These are phyloP conservation scores for Juncus effusus DNA, from an alignment of 176 grass and related monocot species.

Conservation along the genomic window DNA sequence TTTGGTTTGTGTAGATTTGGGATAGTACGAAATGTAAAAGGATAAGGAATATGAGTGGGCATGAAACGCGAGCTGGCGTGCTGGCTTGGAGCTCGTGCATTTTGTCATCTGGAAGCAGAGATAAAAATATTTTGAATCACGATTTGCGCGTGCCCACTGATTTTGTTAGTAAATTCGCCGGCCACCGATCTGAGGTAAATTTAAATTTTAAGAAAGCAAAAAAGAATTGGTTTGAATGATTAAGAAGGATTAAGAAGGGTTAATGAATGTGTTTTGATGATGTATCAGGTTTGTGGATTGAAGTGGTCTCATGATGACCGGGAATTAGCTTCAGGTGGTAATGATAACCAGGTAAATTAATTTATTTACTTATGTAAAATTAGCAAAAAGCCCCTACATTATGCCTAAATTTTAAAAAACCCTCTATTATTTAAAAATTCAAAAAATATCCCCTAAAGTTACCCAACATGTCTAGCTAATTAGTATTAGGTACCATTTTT, in stretches of 20 bases:
- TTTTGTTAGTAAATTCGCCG: conserved; percentile 67
- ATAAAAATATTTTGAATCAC: conserved; percentile 90
- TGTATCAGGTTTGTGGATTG: conserved; percentile 74
- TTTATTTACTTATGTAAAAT: not conserved
- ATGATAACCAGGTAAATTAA: conserved; percentile 62
- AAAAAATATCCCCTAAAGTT: too few species aligned
- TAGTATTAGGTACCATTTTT: too few species aligned
- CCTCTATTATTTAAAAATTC: too few species aligned
- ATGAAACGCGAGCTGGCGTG: conserved; percentile 73
- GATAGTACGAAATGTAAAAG: conserved; percentile 80
- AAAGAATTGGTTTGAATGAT: not conserved
- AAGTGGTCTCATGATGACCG: conserved; percentile 98
- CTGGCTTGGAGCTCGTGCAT: conserved; percentile 86
- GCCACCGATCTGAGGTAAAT: conserved; percentile 90
- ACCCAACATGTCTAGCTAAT: too few species aligned
- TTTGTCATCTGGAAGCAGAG: conserved; percentile 90
- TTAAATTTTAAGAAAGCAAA: not conserved
- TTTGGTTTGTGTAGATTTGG: conserved; percentile 63
- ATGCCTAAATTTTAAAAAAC: too few species aligned
- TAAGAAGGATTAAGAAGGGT: too few species aligned
- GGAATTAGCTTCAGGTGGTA: conserved; percentile 95
- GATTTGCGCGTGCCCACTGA: conserved; percentile 73
- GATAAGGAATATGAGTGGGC: conserved; percentile 82
- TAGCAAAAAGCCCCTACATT: too few species aligned
- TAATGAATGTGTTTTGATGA: not conserved